Conservation (phyloP, 371 early-diverging fungal species). For the Rhizopus delemar region DNA sequence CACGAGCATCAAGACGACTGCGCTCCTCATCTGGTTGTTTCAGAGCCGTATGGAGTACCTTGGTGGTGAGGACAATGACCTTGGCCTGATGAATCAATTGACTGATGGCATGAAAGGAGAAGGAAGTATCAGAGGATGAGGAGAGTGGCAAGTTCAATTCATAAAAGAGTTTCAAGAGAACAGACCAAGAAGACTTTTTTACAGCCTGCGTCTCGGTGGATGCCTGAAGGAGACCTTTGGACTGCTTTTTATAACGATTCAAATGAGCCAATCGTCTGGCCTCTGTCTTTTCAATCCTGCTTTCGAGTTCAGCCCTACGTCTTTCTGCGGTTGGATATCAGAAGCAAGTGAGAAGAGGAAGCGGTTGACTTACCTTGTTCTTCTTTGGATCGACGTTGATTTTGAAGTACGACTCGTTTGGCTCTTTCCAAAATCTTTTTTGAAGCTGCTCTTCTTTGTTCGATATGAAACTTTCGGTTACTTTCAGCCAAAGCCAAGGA, state of each 20-base stretch:
- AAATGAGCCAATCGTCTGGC: conserved; percentile 30
- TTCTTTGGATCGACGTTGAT: conserved; percentile 13
- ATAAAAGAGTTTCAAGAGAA: conserved; percentile 19
- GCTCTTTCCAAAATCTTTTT: conserved; percentile 47
- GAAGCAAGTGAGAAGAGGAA: too few relatives aligned
- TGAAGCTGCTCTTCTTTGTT: conserved; percentile 37
- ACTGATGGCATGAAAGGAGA: conserved; percentile 35
- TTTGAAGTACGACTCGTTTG: conserved; percentile 39
- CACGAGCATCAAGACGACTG: conserved; percentile 53
- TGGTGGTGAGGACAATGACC: conserved; percentile 37
- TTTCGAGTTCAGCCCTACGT: conserved; percentile 31
- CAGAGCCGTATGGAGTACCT: conserved; percentile 33
- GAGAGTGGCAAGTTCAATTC: conserved; percentile 34
- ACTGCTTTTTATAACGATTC: conserved; percentile 19
- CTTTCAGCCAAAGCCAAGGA: conserved; percentile 41
- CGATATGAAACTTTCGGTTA: conserved; percentile 40
- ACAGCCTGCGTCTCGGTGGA: conserved; percentile 4
- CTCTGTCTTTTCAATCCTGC: conserved; percentile 27
- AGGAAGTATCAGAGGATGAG: conserved; percentile 27
- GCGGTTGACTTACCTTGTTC: conserved; percentile 13
- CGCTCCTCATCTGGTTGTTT: conserved; percentile 31
- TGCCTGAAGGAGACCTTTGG: conserved; percentile 3
- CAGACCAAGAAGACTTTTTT: conserved; percentile 23
- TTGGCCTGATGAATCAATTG: conserved; percentile 32
- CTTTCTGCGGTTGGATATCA: conserved; percentile 14